These are phyloP conservation scores for Marasmius sp. DNA, from an alignment of 1,284 basidiomycete genomes.

Conservation along the genomic window DNA sequence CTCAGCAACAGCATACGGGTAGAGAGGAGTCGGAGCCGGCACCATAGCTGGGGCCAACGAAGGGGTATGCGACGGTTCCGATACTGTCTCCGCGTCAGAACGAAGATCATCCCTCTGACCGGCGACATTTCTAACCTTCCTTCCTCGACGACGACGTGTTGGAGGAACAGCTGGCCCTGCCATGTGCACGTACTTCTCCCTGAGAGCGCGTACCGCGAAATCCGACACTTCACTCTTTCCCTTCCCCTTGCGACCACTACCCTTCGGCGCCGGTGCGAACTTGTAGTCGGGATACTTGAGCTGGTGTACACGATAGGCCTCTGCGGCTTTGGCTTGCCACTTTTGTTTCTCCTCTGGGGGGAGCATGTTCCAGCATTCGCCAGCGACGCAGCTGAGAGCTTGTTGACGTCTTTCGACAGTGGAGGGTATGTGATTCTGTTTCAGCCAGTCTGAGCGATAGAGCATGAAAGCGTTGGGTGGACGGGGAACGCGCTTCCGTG, in stretches of 20 bases:
- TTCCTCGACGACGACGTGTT: constrained; percentile 2
- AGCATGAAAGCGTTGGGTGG: constrained; percentile 76
- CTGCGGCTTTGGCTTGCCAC: constrained; percentile 46
- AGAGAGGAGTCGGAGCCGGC: constrained; percentile 3
- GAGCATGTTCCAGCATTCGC: constrained; percentile 52
- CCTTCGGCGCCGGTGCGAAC: constrained; percentile 41
- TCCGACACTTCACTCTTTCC: background rate
- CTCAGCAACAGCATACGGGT: background rate
- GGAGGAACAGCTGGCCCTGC: constrained; percentile 7
- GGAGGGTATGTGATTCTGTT: constrained; percentile 33
- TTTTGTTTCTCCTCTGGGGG: constrained; percentile 36
- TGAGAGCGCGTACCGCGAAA: constrained; percentile 4
- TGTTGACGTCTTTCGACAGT: constrained; percentile 51
- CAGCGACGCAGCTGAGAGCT: constrained; percentile 57
- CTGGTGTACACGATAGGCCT: constrained; percentile 36
- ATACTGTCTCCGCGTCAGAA: background rate
- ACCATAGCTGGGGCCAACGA: background rate
- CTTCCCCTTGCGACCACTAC: constrained; percentile 11
- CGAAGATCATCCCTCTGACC: background rate
- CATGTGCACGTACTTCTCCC: constrained; percentile 11
- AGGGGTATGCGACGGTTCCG: background rate
- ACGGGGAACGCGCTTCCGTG: constrained; percentile 48
- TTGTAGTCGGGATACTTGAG: constrained; percentile 44
- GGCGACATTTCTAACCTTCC: background rate
- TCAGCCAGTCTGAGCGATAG: constrained; percentile 74